Percentiles rank a stretch among this genome's conserved stretches.
These are phyloP conservation scores for Astrothelium macrocarpum DNA, from an alignment of 495 filamentous ascomycete genomes.

Conservation along the genomic window DNA sequence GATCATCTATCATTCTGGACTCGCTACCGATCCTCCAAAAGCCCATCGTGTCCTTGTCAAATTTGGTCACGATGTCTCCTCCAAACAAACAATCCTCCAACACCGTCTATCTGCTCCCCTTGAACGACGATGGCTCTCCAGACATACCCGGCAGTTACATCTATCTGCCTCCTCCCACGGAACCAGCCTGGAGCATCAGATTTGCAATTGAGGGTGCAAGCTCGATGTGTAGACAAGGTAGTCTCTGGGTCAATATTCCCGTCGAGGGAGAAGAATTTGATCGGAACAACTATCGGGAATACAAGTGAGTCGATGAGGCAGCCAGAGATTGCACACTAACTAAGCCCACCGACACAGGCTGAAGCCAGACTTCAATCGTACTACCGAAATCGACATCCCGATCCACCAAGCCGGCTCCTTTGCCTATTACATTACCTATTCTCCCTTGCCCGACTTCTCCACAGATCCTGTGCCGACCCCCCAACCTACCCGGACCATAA, in stretches of 20 bases:
- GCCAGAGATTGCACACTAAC: background rate
- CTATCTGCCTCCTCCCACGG: conserved; percentile 68
- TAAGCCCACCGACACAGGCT: conserved; percentile 45
- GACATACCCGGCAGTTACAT: conserved; percentile 84
- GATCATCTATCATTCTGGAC: background rate
- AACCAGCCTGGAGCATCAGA: conserved; percentile 64
- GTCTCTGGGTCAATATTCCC: conserved; percentile 92
- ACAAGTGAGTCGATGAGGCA: conserved; percentile 53
- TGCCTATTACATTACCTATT: conserved; percentile 90
- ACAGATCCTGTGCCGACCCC: conserved; percentile 41
- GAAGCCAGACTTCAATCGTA: conserved; percentile 82
- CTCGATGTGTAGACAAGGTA: conserved; percentile 87
- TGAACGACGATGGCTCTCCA: conserved; percentile 87
- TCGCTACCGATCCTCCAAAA: background rate
- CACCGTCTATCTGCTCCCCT: conserved; percentile 67
- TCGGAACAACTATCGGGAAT: conserved; percentile 69
- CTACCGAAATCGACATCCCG: conserved; percentile 77
- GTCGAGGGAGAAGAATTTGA: conserved; percentile 61
- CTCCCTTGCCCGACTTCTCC: conserved; percentile 71
- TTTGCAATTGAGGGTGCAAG: conserved; percentile 94
- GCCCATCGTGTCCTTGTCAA: background rate
- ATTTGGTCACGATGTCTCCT: conserved; percentile 13
- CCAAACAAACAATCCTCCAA: conserved; percentile 12
- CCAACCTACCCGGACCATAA: conserved; percentile 54
- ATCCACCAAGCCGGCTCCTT: conserved; percentile 81